Evolutionary conservation across 768 basidiomycete genomes (phyloP).

Genomic region (Clitopilus passeckerianus): DNA sequence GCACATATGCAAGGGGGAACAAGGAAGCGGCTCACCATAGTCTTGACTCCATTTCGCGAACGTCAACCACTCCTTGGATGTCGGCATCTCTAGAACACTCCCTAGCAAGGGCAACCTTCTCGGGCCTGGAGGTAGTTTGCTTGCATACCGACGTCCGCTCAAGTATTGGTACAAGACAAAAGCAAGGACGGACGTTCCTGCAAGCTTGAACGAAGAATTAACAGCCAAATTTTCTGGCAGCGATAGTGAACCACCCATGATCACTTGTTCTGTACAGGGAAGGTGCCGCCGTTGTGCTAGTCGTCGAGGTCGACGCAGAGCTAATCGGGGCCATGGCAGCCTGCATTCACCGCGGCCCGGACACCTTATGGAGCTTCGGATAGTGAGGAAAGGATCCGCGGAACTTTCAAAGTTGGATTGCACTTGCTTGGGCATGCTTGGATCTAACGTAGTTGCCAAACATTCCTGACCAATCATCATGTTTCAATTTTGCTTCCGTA

Average conservation of each 20-base stretch:
- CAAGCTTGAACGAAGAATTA: neutral
- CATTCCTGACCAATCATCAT: no score
- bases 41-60: slow-evolving; percentile 4
- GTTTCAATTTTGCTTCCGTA: no score
- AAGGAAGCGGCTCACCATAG: neutral
- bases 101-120: slow-evolving; percentile 5
- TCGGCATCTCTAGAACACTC: slow-evolving; percentile 3
- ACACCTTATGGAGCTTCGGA: no score
- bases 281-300: neutral
- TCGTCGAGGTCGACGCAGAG: no score
- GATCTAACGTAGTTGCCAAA: no score
- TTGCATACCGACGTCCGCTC: neutral
- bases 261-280: neutral
- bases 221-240: neutral
- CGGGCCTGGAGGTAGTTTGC: slow-evolving; percentile 5
- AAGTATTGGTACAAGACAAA: neutral
- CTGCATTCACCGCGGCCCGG: no score
- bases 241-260: neutral
- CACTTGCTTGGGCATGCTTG: no score
- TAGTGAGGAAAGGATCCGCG: no score
- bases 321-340: no score
- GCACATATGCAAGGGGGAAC: neutral
- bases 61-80: slow-evolving; percentile 1
- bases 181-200: neutral
- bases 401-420: no score